A percentile compares a stretch with the other conserved stretches of the same genome.
Evolutionary conservation across 768 basidiomycete genomes (phyloP).

Genomic region (Leccinellum rugosiceps): DNA sequence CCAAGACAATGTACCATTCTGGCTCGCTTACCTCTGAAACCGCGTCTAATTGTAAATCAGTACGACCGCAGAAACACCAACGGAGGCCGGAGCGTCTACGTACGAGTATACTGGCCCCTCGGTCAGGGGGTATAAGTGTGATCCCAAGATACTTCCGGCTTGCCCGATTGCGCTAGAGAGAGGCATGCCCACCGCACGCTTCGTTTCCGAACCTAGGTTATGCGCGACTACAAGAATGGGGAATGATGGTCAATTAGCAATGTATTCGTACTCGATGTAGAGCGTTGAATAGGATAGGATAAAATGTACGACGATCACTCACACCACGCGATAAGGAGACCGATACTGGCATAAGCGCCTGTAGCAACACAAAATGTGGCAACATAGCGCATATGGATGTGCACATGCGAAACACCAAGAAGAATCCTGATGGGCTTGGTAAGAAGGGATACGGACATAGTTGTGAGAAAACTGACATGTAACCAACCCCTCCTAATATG

Average conservation of each 20-base stretch:
- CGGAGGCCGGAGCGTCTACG: neutral
- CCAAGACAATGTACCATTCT: neutral
- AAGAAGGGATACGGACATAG: neutral
- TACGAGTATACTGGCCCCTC: constrained; percentile 40
- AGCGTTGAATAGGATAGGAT: neutral
- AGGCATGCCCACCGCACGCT: constrained; percentile 40
- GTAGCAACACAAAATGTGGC: constrained; percentile 44
- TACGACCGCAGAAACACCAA: neutral
- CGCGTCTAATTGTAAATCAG: constrained; percentile 7
- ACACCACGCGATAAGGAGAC: constrained; percentile 49
- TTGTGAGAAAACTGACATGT: constrained; percentile 31
- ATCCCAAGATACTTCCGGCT: constrained; percentile 37
- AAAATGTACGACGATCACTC: constrained; percentile 13
- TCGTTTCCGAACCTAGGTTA: constrained; percentile 45
- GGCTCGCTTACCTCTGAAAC: constrained; percentile 12
- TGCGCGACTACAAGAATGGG: constrained; percentile 32
- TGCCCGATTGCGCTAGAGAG: constrained; percentile 43
- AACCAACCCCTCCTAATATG: constrained; percentile 37
- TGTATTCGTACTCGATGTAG: neutral
- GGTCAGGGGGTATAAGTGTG: constrained; percentile 40
- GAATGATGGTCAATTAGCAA: neutral
- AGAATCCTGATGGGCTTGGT: constrained; percentile 26
- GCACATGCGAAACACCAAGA: constrained; percentile 29
- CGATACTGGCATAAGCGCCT: constrained; percentile 44
- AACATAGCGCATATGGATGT: constrained; percentile 39